A percentile compares a stretch with the other conserved stretches of the same genome.
These are phyloP conservation scores for Hypoxylon sp. DNA, from an alignment of 2,329 filamentous ascomycete species.

Conservation along the genomic window DNA sequence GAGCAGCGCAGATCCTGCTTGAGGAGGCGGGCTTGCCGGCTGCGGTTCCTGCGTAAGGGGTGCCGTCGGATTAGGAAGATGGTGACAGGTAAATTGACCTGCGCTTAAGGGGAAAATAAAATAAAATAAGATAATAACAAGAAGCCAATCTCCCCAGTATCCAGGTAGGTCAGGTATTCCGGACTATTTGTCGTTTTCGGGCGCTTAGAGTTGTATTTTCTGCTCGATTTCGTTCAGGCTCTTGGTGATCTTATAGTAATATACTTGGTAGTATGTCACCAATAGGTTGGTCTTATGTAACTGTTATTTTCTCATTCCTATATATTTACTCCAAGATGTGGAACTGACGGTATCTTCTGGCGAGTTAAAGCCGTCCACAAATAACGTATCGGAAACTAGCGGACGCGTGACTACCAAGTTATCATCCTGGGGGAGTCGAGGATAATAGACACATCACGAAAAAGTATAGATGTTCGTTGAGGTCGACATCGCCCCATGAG, in stretches of 20 bases:
- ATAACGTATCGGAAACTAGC: too few species aligned
- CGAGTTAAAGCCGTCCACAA: too few species aligned
- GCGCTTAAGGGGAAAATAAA: too few species aligned
- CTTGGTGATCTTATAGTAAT: not conserved
- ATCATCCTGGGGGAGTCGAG: too few species aligned
- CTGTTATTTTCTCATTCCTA: too few species aligned
- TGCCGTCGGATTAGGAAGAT: not conserved
- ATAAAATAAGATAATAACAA: not conserved
- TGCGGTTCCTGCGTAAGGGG: slow-evolving; percentile 35
- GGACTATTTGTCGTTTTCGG: not conserved
- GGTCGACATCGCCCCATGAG: not conserved
- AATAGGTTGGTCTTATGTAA: too few species aligned
- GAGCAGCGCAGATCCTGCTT: slow-evolving; percentile 54
- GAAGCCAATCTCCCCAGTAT: not conserved
- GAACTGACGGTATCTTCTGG: too few species aligned
- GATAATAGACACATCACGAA: too few species aligned
- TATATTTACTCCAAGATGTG: too few species aligned
- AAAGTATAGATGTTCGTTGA: not conserved
- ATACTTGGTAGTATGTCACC: too few species aligned
- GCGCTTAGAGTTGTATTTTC: not conserved
- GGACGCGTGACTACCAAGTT: too few species aligned
- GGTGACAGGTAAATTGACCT: not conserved
- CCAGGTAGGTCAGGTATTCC: not conserved
- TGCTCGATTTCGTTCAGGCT: not conserved
- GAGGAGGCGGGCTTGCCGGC: slow-evolving; percentile 53